Base-by-base conservation (phyloP, 2,329 filamentous ascomycete species). In the Lachnellula hyalina region DNA sequence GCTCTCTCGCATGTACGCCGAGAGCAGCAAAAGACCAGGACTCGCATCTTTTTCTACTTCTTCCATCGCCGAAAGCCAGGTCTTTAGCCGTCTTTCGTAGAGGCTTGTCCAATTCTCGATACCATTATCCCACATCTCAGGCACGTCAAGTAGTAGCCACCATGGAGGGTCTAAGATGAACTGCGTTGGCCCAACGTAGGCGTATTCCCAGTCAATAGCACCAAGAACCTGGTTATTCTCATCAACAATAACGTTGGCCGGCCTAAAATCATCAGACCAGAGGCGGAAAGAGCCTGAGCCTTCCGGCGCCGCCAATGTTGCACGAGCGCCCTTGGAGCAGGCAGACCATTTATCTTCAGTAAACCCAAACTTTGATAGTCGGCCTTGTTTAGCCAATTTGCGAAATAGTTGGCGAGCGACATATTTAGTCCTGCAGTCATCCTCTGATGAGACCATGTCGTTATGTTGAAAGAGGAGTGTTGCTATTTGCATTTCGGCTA, bases 391-490 rank as follows among this genome's bases (percentile, higher is more conserved):
- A n/a, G 67, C 68, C 3, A 72, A 52, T 40, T 61, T 69, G 5
- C 69, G 72, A 55, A 76, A 76, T 0, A 76, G 55, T 19, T 71
- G 67, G 7, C 72, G 72, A 5, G 72, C 68, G 4, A 74, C 66
- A 49, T 74, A 74, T 55, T 76, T 75, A 17, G 69, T 71, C 3
- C 70, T 67, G 42, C 68, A 71, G 53, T 76, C 73, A 17, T 71
- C 70, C 25, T 70, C 72, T 1, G 66, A 65, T 0, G 54, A 51
- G 2, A 74, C 59, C 0, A 68, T 58, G 36, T 74, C 67, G 54
- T 75, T 74, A 47, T 67, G 70, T 56, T 76, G 72, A 52, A 73
- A 73, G 7, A 66, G 50, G 2, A 75, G 53, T 42, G 76, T 73
- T 19, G 61, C 62, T 5, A 78, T 61, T 44, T 78, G 70, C 23